Conservation (phyloP, 106 monocot species). For the Phalaenopsis aphrodite region DNA sequence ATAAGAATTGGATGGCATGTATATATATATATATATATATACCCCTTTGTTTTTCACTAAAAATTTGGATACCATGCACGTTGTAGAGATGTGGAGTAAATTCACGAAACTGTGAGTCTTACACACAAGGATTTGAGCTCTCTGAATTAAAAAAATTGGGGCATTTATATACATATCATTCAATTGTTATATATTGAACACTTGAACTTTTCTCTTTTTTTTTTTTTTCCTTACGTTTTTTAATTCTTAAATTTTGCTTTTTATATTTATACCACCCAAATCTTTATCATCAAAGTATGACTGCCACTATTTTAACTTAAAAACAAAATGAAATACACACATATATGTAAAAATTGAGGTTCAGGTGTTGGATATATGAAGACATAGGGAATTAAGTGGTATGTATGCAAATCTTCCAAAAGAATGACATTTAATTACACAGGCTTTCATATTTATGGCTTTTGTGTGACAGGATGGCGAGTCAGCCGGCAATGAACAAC, state of each 20-base stretch:
- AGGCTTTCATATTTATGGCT: not conserved
- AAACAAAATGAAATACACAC: too few relatives aligned
- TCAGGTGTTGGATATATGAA: too few relatives aligned
- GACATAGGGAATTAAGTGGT: too few relatives aligned
- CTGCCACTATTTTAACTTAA: too few relatives aligned
- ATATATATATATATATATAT: not conserved
- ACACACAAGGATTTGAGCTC: not conserved
- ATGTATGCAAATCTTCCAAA: too few relatives aligned
- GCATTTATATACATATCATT: not conserved
- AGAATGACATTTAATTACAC: not conserved
- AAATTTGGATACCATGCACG: not conserved
- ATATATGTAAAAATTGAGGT: too few relatives aligned
- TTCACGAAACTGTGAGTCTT: not conserved
- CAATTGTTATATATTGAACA: too few relatives aligned
- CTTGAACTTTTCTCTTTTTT: too few relatives aligned
- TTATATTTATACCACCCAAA: too few relatives aligned
- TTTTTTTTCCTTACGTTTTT: too few relatives aligned
- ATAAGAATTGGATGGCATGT: not conserved
- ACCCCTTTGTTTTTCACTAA: not conserved
- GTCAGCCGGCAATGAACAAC: conserved; percentile 18
- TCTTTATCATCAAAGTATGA: too few relatives aligned
- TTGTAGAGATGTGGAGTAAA: not conserved
- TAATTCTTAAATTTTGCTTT: too few relatives aligned
- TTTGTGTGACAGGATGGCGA: conserved; percentile 18
- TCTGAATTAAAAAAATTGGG: not conserved